phyloP scores from a whole-genome alignment of 345 rosid genomes.

The Ailanthus altissimus region DNA sequence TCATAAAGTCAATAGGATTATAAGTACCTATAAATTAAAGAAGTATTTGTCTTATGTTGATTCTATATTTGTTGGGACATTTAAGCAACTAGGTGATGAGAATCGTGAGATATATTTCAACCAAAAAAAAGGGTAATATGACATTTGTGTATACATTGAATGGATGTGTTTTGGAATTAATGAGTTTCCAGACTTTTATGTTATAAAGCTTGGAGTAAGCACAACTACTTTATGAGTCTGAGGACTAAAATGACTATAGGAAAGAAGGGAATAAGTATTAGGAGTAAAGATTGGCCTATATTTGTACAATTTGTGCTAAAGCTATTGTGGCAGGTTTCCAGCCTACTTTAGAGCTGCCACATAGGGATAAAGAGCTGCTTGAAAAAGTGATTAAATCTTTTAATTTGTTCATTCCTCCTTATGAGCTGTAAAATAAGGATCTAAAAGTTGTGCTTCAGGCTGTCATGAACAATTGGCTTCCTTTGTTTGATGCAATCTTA shows the following conservation, averaged over 20 bases:
- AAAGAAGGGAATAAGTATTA: constrained; percentile 61
- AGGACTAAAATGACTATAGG: constrained; percentile 87
- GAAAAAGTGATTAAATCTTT: constrained; percentile 73
- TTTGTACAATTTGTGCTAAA: constrained; percentile 97
- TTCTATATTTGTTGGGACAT: constrained; percentile 60
- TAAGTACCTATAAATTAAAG: constrained; percentile 80
- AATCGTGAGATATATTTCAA: constrained; percentile 81
- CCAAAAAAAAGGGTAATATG: constrained; percentile 94
- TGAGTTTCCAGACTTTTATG: constrained; percentile 83
- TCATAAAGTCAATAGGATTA: constrained; percentile 88
- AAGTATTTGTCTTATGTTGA: constrained; percentile 95
- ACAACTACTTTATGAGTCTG: constrained; percentile 49
- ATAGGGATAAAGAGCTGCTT: constrained; percentile 58
- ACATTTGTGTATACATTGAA: constrained; percentile 86
- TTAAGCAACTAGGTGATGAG: constrained; percentile 54
- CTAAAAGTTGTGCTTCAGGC: constrained; percentile 77
- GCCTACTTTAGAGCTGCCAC: constrained; percentile 69
- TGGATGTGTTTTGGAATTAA: constrained; percentile 82
- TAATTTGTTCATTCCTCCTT: constrained; percentile 66
- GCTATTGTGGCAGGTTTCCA: constrained; percentile 87
- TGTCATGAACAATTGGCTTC: constrained; percentile 93
- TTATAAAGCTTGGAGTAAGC: constrained; percentile 78
- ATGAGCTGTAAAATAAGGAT: constrained; percentile 90
- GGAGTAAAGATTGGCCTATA: constrained; percentile 79
- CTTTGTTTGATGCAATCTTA: constrained; percentile 78